Percentiles rank a stretch among this genome's conserved stretches.
These are phyloP conservation scores for Collybiopsis luxurians DNA, from an alignment of 768 basidiomycete species.

Conservation along the genomic window DNA sequence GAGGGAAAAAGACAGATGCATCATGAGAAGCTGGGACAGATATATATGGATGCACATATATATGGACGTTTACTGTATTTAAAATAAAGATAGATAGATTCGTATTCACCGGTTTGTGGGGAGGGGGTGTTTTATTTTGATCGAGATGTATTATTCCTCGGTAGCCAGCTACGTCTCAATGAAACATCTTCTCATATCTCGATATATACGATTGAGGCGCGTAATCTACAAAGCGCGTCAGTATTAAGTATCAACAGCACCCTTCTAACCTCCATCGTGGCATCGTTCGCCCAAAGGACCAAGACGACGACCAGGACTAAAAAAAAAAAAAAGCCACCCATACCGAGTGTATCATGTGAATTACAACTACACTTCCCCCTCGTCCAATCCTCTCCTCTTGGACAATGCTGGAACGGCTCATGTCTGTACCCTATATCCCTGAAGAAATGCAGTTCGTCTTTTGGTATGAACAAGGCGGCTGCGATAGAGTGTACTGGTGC, in stretches of 20 bases:
- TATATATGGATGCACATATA: too few species aligned
- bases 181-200: constrained; percentile 6
- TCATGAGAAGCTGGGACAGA: too few species aligned
- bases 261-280: too few species aligned
- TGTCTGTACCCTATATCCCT: constrained; percentile 62
- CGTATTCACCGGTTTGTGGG: too few species aligned
- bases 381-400: constrained; percentile 4
- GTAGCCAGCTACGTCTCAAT: too few species aligned
- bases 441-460: constrained; percentile 72
- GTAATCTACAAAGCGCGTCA: neutral
- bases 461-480: constrained; percentile 53
- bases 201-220: constrained; percentile 7
- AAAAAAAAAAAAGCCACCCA: neutral
- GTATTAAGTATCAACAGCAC: too few species aligned
- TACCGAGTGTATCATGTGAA: constrained; percentile 1
- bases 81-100: too few species aligned
- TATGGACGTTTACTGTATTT: too few species aligned
- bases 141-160: too few species aligned
- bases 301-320: neutral
- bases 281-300: too few species aligned
- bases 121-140: too few species aligned
- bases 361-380: constrained; percentile 4
- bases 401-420: constrained; percentile 30
- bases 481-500: constrained; percentile 60
- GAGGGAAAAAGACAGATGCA: too few species aligned